Percentiles rank a stretch among this genome's conserved stretches.
Evolutionary conservation across 2,329 filamentous ascomycete species (phyloP).

Genomic region (Aspergillus pseudoviridinutans): DNA sequence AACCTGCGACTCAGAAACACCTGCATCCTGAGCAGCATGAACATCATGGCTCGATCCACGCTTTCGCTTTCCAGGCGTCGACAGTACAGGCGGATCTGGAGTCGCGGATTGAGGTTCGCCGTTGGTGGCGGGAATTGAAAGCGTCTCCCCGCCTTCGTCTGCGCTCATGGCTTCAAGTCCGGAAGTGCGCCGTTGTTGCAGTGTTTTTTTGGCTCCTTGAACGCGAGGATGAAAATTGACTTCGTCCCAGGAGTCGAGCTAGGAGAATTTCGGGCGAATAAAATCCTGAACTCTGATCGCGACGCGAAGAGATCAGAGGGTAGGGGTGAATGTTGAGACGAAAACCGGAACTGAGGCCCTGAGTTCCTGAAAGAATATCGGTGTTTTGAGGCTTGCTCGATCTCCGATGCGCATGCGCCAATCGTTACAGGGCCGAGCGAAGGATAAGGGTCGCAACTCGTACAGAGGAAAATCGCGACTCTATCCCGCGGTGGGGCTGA

Average conservation of each 20-base stretch:
- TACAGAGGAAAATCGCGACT: slow-evolving; percentile 18
- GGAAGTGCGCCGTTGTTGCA: slow-evolving; percentile 21
- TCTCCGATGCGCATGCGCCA: slow-evolving; percentile 25
- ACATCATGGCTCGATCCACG: slow-evolving; percentile 33
- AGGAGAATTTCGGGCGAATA: background rate
- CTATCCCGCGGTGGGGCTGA: slow-evolving; percentile 13
- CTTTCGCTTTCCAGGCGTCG: slow-evolving; percentile 42
- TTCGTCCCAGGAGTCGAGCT: background rate
- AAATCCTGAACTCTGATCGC: background rate
- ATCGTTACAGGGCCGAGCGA: slow-evolving; percentile 23
- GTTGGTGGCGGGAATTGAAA: slow-evolving; percentile 30
- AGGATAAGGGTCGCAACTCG: slow-evolving; percentile 25
- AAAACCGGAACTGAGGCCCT: background rate
- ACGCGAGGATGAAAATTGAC: slow-evolving; percentile 12
- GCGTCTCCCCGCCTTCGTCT: slow-evolving; percentile 31
- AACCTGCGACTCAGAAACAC: slow-evolving; percentile 18
- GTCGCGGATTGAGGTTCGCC: slow-evolving; percentile 29
- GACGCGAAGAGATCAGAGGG: background rate
- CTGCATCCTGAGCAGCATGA: slow-evolving; percentile 23
- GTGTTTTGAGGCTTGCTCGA: slow-evolving; percentile 18
- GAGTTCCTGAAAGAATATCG: slow-evolving; percentile 7
- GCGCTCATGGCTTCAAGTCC: slow-evolving; percentile 31
- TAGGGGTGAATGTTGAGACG: slow-evolving; percentile 1
- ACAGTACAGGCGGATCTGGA: slow-evolving; percentile 25
- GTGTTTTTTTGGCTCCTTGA: slow-evolving; percentile 6